Conservation (phyloP, 371 early-diverging fungal species). For the Circinella minor region DNA sequence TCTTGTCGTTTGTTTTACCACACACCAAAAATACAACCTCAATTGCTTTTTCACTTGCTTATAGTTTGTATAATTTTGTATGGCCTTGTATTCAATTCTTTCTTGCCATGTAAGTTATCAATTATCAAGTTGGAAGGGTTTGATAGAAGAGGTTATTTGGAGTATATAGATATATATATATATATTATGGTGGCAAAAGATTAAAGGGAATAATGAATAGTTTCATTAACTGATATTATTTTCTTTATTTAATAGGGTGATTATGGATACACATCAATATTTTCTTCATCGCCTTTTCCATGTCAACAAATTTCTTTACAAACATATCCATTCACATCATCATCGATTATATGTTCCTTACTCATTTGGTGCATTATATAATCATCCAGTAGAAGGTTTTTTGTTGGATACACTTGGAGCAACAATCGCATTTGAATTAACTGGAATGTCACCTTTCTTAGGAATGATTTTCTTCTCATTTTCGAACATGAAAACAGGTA, state of each 20-base stretch:
- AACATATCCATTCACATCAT: conserved; percentile 77
- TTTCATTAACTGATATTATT: background rate
- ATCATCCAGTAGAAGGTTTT: conserved; percentile 82
- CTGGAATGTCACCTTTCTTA: conserved; percentile 73
- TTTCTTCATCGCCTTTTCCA: conserved; percentile 81
- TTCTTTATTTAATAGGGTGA: conserved; percentile 35
- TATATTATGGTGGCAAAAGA: too few relatives aligned
- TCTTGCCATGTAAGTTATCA: conserved; percentile 35
- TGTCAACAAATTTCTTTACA: conserved; percentile 71
- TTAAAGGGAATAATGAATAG: too few relatives aligned
- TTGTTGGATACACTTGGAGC: conserved; percentile 77
- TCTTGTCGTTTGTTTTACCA: conserved; percentile 25
- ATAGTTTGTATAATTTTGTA: conserved; percentile 41
- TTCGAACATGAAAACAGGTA: conserved; percentile 78
- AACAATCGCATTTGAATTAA: conserved; percentile 64
- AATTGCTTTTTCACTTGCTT: conserved; percentile 58
- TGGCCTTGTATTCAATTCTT: conserved; percentile 39
- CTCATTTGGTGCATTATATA: conserved; percentile 83
- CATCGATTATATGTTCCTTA: conserved; percentile 79
- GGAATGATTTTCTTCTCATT: conserved; percentile 72
- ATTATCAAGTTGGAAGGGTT: background rate
- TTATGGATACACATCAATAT: conserved; percentile 74
- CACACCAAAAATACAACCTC: conserved; percentile 31
- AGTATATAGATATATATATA: too few relatives aligned
- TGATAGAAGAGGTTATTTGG: background rate